A percentile compares a stretch with the other conserved stretches of the same genome.
Evolutionary conservation across 805 yeast species (phyloP).

Genomic region (Sporopachydermia quercuum): DNA sequence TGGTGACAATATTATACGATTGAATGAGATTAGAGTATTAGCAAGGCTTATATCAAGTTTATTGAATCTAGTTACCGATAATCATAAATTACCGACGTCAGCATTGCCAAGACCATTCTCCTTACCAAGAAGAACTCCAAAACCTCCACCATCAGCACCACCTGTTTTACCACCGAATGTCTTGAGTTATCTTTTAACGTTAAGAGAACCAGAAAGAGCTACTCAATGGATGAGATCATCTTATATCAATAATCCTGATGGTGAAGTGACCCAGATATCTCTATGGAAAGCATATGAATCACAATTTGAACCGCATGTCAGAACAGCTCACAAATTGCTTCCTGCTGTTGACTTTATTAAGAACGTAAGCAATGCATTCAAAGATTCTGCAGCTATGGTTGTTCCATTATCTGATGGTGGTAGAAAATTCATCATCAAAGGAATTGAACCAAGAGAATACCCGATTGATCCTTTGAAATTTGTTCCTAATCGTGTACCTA

Average conservation of each 20-base stretch:
- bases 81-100: conserved; percentile 18
- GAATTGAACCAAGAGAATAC: conserved; percentile 69
- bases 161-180: conserved; percentile 45
- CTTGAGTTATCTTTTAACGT: conserved; percentile 40
- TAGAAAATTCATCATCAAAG: conserved; percentile 81
- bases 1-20: conserved; percentile 37
- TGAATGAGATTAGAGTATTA: conserved; percentile 31
- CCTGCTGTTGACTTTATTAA: conserved; percentile 97
- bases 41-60: conserved; percentile 41
- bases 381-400: conserved; percentile 86
- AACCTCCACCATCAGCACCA: conserved; percentile 49
- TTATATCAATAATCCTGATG: conserved; percentile 60
- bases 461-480: conserved; percentile 16
- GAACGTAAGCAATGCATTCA: conserved; percentile 81
- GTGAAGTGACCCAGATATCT: conserved; percentile 89
- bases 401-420: conserved; percentile 48
- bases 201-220: conserved; percentile 82
- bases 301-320: conserved; percentile 52
- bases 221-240: conserved; percentile 90
- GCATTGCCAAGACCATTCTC: conserved; percentile 20
- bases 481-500: background rate
- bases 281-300: conserved; percentile 91
- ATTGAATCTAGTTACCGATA: conserved; percentile 44
- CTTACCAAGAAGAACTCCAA: conserved; percentile 27
- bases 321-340: conserved; percentile 42